Percentiles rank a stretch among this genome's conserved stretches.
phyloP scores from a whole-genome alignment of 2,329 filamentous ascomycete species.

The Thelonectria blattea region DNA sequence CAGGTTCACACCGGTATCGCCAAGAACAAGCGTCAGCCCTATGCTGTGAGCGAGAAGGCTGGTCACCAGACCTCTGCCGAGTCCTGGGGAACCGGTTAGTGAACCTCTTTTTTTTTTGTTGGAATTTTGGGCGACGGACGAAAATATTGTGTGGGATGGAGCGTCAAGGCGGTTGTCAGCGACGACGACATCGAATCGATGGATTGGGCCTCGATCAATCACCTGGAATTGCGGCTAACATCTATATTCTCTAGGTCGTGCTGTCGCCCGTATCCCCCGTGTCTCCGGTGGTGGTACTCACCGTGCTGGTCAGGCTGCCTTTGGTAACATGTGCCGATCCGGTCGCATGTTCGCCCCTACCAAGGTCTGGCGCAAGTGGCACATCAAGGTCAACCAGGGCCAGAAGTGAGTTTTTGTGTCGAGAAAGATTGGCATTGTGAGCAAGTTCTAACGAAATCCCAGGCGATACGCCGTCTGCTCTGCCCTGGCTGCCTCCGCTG shows the following conservation, averaged over 20 bases:
- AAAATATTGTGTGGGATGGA: slow-evolving; percentile 27
- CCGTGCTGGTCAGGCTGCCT: slow-evolving; percentile 99
- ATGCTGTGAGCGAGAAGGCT: slow-evolving; percentile 99
- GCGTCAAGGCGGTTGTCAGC: neutral
- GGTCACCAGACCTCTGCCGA: slow-evolving; percentile 99
- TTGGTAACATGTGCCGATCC: slow-evolving; percentile 99
- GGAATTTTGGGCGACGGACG: slow-evolving; percentile 15
- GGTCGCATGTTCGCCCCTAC: slow-evolving; percentile 99
- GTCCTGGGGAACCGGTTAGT: slow-evolving; percentile 99
- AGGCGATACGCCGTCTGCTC: slow-evolving; percentile 98
- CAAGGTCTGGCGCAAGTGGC: slow-evolving; percentile 99
- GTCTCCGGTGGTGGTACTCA: slow-evolving; percentile 99
- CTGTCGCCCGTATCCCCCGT: slow-evolving; percentile 99
- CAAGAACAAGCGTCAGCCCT: slow-evolving; percentile 99
- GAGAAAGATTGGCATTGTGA: neutral
- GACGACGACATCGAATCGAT: neutral
- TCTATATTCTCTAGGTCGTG: slow-evolving; percentile 71
- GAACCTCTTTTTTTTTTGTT: slow-evolving; percentile 28
- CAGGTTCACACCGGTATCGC: slow-evolving; percentile 98
- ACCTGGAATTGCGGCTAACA: slow-evolving; percentile 33
- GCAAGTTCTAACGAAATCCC: slow-evolving; percentile 35
- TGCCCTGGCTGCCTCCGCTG: slow-evolving; percentile 94
- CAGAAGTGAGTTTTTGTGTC: slow-evolving; percentile 74
- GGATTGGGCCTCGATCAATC: slow-evolving; percentile 5
- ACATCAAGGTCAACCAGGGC: slow-evolving; percentile 99